Evolutionary conservation across 1,284 basidiomycete genomes (phyloP).

Genomic region (Grifola frondosa): DNA sequence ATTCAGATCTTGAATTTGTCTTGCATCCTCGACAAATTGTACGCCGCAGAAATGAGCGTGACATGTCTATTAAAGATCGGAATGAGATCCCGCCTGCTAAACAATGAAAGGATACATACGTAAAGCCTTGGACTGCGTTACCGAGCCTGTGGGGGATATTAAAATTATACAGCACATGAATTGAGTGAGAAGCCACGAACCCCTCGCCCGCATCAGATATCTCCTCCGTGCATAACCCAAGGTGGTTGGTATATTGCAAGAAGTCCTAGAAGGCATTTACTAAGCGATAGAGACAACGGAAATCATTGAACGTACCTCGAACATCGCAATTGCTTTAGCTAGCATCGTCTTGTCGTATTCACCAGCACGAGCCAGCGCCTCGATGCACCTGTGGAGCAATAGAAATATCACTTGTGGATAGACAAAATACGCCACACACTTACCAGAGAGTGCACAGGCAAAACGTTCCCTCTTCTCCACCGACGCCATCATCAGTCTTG

Average conservation of each 20-base stretch:
- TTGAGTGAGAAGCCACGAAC: constrained; percentile 37
- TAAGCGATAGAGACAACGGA: not conserved
- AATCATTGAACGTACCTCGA: constrained; percentile 58
- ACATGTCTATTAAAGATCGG: constrained; percentile 55
- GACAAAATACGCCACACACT: constrained; percentile 6
- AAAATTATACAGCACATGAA: not conserved
- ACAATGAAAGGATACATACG: constrained; percentile 51
- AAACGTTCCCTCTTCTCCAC: constrained; percentile 89
- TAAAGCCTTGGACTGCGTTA: constrained; percentile 86
- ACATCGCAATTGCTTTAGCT: constrained; percentile 73
- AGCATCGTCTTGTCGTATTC: constrained; percentile 71
- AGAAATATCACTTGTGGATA: not conserved
- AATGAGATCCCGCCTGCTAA: constrained; percentile 1
- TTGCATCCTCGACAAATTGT: constrained; percentile 72
- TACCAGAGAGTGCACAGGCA: constrained; percentile 79
- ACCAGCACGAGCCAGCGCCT: constrained; percentile 84
- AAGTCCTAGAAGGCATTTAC: constrained; percentile 52
- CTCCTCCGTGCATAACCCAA: constrained; percentile 84
- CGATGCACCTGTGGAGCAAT: constrained; percentile 66
- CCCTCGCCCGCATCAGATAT: constrained; percentile 79
- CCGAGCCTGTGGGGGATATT: constrained; percentile 51
- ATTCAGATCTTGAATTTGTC: constrained; percentile 19
- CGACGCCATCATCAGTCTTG: constrained; percentile 87
- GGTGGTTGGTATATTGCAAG: constrained; percentile 80
- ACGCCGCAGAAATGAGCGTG: constrained; percentile 79